phyloP scores from a whole-genome alignment of 768 basidiomycete species.

The Suillus subluteus region DNA sequence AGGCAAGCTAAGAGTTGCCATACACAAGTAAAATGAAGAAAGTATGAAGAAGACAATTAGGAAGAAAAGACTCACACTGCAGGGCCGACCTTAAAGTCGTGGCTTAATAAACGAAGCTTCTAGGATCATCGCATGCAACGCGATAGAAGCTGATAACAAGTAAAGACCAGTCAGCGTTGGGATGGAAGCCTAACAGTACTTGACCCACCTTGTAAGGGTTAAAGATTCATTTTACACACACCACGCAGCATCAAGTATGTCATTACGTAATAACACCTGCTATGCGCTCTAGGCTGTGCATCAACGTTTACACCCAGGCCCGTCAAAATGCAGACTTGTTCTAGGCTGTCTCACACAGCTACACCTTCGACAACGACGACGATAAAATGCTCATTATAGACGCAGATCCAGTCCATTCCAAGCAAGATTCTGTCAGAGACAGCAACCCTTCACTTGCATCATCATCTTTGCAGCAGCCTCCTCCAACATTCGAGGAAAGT shows the following conservation, averaged over 20 bases:
- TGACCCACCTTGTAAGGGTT: conserved; percentile 6
- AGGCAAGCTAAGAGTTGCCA: background rate
- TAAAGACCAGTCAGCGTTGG: background rate
- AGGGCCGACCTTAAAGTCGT: conserved; percentile 6
- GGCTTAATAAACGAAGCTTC: conserved; percentile 4
- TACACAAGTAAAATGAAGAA: conserved; percentile 3
- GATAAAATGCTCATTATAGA: conserved; percentile 1
- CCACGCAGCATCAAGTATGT: background rate
- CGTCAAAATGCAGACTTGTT: conserved; percentile 3
- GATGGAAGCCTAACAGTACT: too few relatives aligned
- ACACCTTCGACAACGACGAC: background rate
- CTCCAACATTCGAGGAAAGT: conserved; percentile 34
- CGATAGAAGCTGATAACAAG: conserved; percentile 1
- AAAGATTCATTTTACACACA: background rate
- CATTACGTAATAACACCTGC: background rate
- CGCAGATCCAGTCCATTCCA: background rate
- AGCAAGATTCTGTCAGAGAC: background rate
- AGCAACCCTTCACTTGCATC: background rate
- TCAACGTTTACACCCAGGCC: background rate
- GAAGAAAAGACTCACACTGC: background rate
- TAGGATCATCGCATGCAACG: conserved; percentile 4
- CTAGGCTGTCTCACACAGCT: background rate
- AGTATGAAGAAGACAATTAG: conserved; percentile 4
- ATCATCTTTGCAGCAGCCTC: conserved; percentile 14
- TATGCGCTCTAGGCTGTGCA: background rate